These are phyloP conservation scores for Phytophthora fragariaefolia DNA, from an alignment of 352 stramenopile species.

Conservation along the genomic window DNA sequence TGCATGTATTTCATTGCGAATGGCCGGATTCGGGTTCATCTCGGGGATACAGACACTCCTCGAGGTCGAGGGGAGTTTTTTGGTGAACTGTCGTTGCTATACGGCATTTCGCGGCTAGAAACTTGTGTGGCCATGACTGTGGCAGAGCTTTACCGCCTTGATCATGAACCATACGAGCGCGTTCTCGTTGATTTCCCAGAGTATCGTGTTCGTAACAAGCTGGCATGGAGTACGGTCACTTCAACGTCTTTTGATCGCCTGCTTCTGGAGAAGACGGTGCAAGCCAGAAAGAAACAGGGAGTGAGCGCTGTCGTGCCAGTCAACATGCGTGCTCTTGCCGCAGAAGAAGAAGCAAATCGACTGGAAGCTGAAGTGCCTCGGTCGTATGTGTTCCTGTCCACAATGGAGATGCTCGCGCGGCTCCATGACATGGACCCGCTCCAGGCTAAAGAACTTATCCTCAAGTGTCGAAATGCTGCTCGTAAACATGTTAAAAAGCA, in stretches of 20 bases:
- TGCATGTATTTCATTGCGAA: conserved; percentile 45
- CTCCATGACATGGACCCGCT: conserved; percentile 44
- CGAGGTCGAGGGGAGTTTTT: conserved; percentile 67
- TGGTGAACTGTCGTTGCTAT: conserved; percentile 54
- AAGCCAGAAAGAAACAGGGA: conserved; percentile 1
- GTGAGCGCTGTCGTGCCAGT: neutral
- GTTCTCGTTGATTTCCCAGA: conserved; percentile 65
- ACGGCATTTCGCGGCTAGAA: conserved; percentile 54
- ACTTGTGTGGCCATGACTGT: conserved; percentile 60
- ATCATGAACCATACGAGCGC: conserved; percentile 61
- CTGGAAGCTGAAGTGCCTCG: conserved; percentile 36
- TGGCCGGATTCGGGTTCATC: conserved; percentile 59
- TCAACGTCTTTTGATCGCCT: neutral
- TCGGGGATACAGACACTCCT: conserved; percentile 44
- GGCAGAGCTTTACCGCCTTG: conserved; percentile 66
- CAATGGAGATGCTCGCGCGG: conserved; percentile 52
- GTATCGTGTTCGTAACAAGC: conserved; percentile 52
- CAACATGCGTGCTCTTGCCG: neutral
- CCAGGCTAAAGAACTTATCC: conserved; percentile 54
- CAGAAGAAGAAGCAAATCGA: neutral
- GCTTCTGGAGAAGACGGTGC: neutral
- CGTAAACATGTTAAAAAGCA: neutral
- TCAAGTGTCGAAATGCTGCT: conserved; percentile 1
- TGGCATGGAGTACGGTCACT: conserved; percentile 45
- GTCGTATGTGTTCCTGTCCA: conserved; percentile 11